Conservation (phyloP, 2,329 filamentous ascomycete genomes). For the Hypomyces perniciosus region DNA sequence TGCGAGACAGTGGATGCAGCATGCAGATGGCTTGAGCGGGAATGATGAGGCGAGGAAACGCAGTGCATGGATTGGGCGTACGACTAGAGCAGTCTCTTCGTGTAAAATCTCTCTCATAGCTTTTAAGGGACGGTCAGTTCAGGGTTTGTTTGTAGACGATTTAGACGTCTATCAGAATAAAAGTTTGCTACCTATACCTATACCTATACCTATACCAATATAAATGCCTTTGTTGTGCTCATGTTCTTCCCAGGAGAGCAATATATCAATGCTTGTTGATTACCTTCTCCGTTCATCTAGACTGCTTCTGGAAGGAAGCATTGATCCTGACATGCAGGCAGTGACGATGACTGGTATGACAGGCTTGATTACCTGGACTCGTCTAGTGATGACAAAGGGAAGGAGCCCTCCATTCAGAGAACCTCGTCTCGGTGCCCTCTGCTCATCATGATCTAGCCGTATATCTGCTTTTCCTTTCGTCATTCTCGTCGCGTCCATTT, state of each 20-base stretch:
- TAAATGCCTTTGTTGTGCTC: no score
- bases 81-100: slow-evolving; percentile 28
- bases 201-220: no score
- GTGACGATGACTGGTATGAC: no score
- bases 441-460: not conserved
- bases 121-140: slow-evolving; percentile 2
- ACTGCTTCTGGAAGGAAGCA: not conserved
- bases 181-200: not conserved
- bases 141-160: slow-evolving; percentile 8
- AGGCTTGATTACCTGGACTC: no score
- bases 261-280: no score
- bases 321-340: not conserved
- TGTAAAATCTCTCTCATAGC: slow-evolving; percentile 4
- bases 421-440: not conserved
- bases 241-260: no score
- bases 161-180: slow-evolving; percentile 13
- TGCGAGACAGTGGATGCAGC: not conserved
- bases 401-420: no score
- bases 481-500: not conserved
- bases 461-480: not conserved
- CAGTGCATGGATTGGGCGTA: slow-evolving; percentile 47
- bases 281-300: not conserved
- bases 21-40: slow-evolving; percentile 24
- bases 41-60: slow-evolving; percentile 45
- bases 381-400: no score